phyloP scores from a whole-genome alignment of 768 basidiomycete species.

The Pholiota microspora region DNA sequence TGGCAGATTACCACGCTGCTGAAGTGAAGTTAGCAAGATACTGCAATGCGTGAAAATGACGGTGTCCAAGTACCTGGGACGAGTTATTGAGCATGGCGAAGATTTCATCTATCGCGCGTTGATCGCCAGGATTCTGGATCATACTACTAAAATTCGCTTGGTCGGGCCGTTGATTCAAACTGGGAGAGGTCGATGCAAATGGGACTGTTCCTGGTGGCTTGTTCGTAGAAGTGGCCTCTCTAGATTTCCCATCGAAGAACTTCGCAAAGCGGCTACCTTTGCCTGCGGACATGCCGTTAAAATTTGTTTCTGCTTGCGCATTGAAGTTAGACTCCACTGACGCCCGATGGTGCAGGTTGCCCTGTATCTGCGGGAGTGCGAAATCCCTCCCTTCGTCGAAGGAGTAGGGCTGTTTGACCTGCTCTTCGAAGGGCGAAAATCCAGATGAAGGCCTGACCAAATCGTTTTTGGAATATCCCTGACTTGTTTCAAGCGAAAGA shows the following conservation, averaged over 20 bases:
- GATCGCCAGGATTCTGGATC: conserved; percentile 41
- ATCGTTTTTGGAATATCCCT: conserved; percentile 23
- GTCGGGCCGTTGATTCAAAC: conserved; percentile 47
- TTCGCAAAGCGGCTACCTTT: conserved; percentile 87
- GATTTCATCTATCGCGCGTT: conserved; percentile 73
- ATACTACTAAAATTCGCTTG: conserved; percentile 31
- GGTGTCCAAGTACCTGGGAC: conserved; percentile 60
- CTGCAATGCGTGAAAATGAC: neutral
- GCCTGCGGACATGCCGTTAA: conserved; percentile 46
- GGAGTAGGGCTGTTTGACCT: conserved; percentile 20
- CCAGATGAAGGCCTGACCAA: conserved; percentile 28
- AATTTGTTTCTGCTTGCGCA: conserved; percentile 25
- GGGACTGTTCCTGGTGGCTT: conserved; percentile 38
- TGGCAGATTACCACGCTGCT: conserved; percentile 29
- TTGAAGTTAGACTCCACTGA: conserved; percentile 20
- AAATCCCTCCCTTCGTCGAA: conserved; percentile 18
- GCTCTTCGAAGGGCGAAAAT: conserved; percentile 63
- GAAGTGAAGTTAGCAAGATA: neutral
- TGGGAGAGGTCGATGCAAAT: conserved; percentile 45
- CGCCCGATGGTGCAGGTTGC: conserved; percentile 16
- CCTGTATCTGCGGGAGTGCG: conserved; percentile 5
- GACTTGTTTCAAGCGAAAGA: conserved; percentile 10
- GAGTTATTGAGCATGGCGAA: conserved; percentile 80
- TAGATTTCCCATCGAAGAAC: conserved; percentile 77
- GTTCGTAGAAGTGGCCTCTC: conserved; percentile 35